phyloP scores from a whole-genome alignment of 257 asterid genomes.

The Lantana camara region DNA sequence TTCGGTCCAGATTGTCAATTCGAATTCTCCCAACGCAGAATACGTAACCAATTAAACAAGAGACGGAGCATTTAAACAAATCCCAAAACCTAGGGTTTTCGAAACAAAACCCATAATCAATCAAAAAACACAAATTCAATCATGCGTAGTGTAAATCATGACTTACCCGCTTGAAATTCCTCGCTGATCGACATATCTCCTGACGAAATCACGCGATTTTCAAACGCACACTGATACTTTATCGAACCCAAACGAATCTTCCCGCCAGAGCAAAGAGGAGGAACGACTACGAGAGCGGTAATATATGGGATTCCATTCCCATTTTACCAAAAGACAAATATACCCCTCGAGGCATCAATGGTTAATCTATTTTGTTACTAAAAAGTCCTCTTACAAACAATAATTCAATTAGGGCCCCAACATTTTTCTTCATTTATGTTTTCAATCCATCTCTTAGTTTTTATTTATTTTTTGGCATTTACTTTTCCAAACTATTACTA shows the following conservation, averaged over 20 bases:
- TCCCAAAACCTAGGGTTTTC: slow-evolving; percentile 28
- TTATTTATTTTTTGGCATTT: too few species aligned
- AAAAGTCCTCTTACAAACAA: too few species aligned
- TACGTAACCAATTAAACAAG: slow-evolving; percentile 9
- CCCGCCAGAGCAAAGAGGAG: slow-evolving; percentile 38
- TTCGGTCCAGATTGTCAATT: not conserved
- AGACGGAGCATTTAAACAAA: not conserved
- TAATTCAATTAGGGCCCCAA: too few species aligned
- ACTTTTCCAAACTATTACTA: too few species aligned
- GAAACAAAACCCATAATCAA: not conserved
- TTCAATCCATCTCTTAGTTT: too few species aligned
- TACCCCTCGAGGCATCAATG: slow-evolving; percentile 4
- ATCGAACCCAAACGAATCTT: slow-evolving; percentile 38
- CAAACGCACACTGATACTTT: not conserved
- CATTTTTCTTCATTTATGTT: too few species aligned
- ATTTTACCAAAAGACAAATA: not conserved
- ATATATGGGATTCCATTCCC: not conserved
- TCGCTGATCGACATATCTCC: slow-evolving; percentile 69
- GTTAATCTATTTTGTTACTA: too few species aligned
- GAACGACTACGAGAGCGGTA: slow-evolving; percentile 12
- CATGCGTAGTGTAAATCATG: not conserved
- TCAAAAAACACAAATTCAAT: slow-evolving; percentile 9
- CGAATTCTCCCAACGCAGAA: not conserved
- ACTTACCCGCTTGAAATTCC: slow-evolving; percentile 83
- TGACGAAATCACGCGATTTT: slow-evolving; percentile 9